phyloP scores from a whole-genome alignment of 2,329 filamentous ascomycete species.

The Arthrobotrys entomopaga region DNA sequence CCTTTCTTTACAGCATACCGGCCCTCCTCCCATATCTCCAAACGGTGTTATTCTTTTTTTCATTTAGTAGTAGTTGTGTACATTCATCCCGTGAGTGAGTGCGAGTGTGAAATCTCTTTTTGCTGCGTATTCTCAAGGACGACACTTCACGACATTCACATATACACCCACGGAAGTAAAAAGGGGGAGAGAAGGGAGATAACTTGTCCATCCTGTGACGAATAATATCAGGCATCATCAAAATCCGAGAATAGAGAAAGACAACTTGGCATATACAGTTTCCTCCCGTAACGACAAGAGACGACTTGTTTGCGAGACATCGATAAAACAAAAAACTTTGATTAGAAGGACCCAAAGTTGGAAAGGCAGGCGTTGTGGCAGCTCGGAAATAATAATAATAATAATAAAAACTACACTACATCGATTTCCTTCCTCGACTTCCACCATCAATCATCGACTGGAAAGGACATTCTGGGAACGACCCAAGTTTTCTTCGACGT shows the following conservation, averaged over 20 bases:
- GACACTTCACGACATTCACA: not conserved
- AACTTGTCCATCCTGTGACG: not conserved
- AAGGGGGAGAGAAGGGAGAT: not conserved
- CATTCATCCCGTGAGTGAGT: not conserved
- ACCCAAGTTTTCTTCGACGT: not conserved
- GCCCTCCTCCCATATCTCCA: slow-evolving; percentile 34
- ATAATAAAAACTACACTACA: too few relatives aligned
- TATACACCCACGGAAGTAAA: not conserved
- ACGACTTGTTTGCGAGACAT: slow-evolving; percentile 17
- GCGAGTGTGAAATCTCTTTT: not conserved
- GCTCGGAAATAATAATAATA: too few relatives aligned
- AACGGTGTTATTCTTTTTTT: slow-evolving; percentile 40
- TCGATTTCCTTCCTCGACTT: not conserved
- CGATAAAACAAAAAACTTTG: slow-evolving; percentile 10
- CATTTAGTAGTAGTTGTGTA: slow-evolving; percentile 4
- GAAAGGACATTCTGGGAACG: slow-evolving; percentile 7
- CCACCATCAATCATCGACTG: not conserved
- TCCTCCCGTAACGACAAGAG: slow-evolving; percentile 14
- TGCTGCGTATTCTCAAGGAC: not conserved
- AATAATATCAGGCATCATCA: too few relatives aligned
- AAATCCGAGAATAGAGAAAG: too few relatives aligned
- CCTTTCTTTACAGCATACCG: slow-evolving; percentile 2
- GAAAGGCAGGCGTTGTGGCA: not conserved
- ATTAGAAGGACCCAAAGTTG: not conserved
- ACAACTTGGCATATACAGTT: not conserved